These are phyloP conservation scores for Lonicera japonica DNA, from an alignment of 129 eudicot species.

Conservation along the genomic window DNA sequence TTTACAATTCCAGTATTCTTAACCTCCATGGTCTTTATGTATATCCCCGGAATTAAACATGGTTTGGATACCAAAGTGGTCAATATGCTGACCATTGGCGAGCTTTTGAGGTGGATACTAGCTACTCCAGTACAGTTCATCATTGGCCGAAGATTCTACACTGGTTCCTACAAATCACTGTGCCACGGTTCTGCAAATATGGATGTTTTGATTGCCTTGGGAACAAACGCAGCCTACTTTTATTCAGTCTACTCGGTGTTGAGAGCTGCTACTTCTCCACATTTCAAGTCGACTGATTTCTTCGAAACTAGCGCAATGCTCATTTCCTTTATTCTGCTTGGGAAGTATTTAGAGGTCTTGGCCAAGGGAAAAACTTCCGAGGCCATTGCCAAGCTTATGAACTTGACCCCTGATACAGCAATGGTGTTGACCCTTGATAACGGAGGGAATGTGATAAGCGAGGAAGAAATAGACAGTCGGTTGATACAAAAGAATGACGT, in stretches of 20 bases:
- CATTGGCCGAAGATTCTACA: conserved; percentile 69
- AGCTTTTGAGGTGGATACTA: conserved; percentile 63
- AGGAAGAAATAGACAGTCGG: conserved; percentile 80
- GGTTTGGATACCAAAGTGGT: conserved; percentile 45
- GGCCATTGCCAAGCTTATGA: conserved; percentile 94
- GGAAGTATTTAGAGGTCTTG: conserved; percentile 85
- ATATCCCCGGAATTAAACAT: conserved; percentile 57
- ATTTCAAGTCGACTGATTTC: conserved; percentile 65
- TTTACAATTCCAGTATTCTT: conserved; percentile 77
- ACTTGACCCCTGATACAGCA: conserved; percentile 82
- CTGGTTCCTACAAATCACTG: conserved; percentile 65
- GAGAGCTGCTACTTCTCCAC: conserved; percentile 66
- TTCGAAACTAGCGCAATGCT: conserved; percentile 97
- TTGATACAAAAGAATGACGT: conserved; percentile 79
- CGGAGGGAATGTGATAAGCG: conserved; percentile 59
- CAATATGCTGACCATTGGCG: conserved; percentile 65
- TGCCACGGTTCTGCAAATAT: conserved; percentile 76
- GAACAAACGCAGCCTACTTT: conserved; percentile 86
- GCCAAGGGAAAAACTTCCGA: conserved; percentile 98
- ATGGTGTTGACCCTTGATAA: conserved; percentile 53
- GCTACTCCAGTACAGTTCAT: conserved; percentile 84
- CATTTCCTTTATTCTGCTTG: conserved; percentile 83
- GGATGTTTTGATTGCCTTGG: conserved; percentile 82
- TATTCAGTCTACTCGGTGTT: conserved; percentile 75
- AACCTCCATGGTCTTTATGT: conserved; percentile 85